Evolutionary conservation across 768 basidiomycete species (phyloP), one percentile per base, ranked within the genome.

Genomic region (Kwoniella sp.): DNA sequence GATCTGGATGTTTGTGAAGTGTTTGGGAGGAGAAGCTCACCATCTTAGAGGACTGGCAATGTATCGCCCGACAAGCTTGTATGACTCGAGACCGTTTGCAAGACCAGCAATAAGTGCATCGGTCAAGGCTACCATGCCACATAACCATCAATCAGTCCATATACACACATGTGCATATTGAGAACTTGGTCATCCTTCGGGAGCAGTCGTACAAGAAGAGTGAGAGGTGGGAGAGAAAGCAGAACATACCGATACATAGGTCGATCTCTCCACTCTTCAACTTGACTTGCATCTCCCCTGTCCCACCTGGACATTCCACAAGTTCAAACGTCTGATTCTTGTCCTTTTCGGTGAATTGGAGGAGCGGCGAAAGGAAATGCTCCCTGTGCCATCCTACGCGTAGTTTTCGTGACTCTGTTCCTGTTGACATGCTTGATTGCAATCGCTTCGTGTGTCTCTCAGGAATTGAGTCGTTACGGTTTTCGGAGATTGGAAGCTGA

Each of bases 41-140:
- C 92, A 97, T 82, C 91, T 88, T 47, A 97, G 82, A 1, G 93
- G 90, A 3, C 91, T 90, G 0, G 85, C 86, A 51, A 97, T 93
- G 77, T 91, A 97, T 74, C 90, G 90, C 7, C 95, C 93, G 2
- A 95, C 87, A 19, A 97, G 87, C 78, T 90, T 92, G 81, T 96
- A 99, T 7, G 88, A 86, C 56, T 85, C 84, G 0, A 89, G 90
- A 1, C 92, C 91, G 60, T 92, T 93, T 7, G 91, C 92, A 58
- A 96, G 90, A 0, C 94, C 94, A 54, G 92, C 90, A 67, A 96
- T 91, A 29, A 97, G 82, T 0, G 90, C 85, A 73, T 95, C 94
- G 0, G 94, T 96, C 52, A 97, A 85, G 0, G 74, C 92, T 91
- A 57, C 88, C 17, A n/a, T n/a, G n/a, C n/a, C n/a, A n/a, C n/a